Conservation (phyloP, 345 rosid genomes). For the Eucalyptus melliodora region DNA sequence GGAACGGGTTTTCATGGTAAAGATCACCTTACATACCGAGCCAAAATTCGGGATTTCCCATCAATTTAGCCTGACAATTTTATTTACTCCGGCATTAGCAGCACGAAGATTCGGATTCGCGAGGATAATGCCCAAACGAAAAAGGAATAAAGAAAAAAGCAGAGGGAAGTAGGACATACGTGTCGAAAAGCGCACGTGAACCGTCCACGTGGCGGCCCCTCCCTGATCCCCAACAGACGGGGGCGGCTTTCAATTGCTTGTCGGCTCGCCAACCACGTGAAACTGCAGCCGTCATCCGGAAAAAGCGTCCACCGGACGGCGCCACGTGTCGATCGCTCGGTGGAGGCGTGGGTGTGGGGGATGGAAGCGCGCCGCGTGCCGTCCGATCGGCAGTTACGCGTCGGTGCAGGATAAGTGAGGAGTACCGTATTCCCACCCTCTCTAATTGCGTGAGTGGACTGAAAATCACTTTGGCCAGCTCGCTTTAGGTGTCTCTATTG, state of each 20-base stretch:
- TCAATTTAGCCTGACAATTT: neutral
- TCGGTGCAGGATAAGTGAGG: neutral
- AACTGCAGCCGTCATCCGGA: neutral
- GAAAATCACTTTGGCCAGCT: neutral
- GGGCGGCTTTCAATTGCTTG: neutral
- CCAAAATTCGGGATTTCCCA: neutral
- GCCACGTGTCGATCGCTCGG: neutral
- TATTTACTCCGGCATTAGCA: neutral
- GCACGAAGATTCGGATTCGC: neutral
- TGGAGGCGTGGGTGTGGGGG: neutral
- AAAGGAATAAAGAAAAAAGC: neutral
- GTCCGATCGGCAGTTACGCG: neutral
- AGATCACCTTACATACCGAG: fast-evolving
- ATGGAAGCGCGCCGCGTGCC: neutral
- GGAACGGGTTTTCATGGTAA: no score
- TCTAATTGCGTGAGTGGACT: neutral
- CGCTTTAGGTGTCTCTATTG: neutral
- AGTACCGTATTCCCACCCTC: neutral
- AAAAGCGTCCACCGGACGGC: neutral
- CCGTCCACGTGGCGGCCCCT: neutral
- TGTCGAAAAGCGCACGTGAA: neutral
- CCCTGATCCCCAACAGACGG: neutral
- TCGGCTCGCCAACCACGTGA: neutral
- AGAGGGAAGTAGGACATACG: neutral
- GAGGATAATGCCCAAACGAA: neutral